phyloP scores from a whole-genome alignment of 257 asterid species.

The Gentiana macrophylla region DNA sequence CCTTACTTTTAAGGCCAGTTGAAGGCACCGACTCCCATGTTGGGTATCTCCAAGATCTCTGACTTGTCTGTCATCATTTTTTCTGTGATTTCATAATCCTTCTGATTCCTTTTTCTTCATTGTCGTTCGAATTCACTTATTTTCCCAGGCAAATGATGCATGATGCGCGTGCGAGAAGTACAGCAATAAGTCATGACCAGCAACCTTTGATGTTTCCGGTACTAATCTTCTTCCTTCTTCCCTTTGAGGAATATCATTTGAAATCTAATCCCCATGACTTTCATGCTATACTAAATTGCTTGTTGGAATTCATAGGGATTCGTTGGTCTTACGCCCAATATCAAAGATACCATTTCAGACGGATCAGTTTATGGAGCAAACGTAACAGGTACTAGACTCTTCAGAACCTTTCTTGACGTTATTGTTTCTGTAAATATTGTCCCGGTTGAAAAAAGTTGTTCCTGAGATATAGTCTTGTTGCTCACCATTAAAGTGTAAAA shows the following conservation, averaged over 20 bases:
- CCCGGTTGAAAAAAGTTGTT: no score
- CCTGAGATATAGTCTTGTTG: neutral
- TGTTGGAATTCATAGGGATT: slow-evolving; percentile 9
- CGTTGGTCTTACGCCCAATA: slow-evolving; percentile 8
- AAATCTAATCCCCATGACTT: neutral
- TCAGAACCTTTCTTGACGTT: neutral
- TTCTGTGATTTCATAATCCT: neutral
- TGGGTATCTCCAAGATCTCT: slow-evolving; percentile 7
- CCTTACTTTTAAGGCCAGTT: slow-evolving; percentile 8
- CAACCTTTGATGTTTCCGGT: slow-evolving; percentile 12
- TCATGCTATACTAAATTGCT: slow-evolving; percentile 6
- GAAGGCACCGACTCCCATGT: slow-evolving; percentile 7
- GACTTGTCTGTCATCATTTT: neutral
- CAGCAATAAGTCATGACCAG: slow-evolving; percentile 10
- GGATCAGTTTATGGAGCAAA: slow-evolving; percentile 9
- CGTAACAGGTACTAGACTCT: slow-evolving; percentile 3
- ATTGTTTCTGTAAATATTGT: no score
- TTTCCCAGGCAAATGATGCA: slow-evolving; percentile 13
- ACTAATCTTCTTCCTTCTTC: slow-evolving; percentile 2
- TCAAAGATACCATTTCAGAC: slow-evolving; percentile 11
- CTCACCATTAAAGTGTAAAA: neutral
- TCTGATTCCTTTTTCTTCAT: neutral
- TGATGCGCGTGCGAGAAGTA: slow-evolving; percentile 9
- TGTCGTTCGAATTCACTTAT: neutral
- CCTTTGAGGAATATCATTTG: neutral